These are phyloP conservation scores for Thalassia testudinum DNA, from an alignment of 116 monocot genomes.

Conservation along the genomic window DNA sequence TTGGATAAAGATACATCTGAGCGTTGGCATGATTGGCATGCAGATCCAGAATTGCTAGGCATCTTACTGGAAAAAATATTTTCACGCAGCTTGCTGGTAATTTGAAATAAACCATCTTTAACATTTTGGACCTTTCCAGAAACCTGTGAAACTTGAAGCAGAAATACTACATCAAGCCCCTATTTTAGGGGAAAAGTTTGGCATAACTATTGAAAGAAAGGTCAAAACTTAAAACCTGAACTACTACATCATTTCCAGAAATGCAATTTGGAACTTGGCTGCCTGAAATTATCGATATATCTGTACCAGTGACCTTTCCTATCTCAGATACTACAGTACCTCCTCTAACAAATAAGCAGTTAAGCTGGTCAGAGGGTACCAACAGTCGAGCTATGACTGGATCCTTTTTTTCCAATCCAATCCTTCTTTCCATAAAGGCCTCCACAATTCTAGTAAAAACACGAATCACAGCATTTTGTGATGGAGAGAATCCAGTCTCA, in stretches of 20 bases:
- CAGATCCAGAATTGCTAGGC: background rate
- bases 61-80: conserved; percentile 2
- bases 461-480: conserved; percentile 10
- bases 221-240: conserved; percentile 2
- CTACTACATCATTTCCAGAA: conserved; percentile 9
- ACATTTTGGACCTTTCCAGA: conserved; percentile 8
- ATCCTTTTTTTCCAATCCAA: background rate
- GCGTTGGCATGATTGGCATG: background rate
- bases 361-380: conserved; percentile 3
- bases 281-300: conserved; percentile 1
- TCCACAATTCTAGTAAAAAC: conserved; percentile 6
- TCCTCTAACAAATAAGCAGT: conserved; percentile 10
- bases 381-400: conserved; percentile 4
- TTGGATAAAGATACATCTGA: too few relatives aligned
- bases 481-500: conserved; percentile 1
- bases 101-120: conserved; percentile 9
- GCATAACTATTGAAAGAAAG: too few relatives aligned
- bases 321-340: conserved; percentile 10
- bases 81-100: conserved; percentile 10
- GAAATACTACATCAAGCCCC: too few relatives aligned
- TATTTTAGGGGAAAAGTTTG: too few relatives aligned
- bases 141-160: background rate
- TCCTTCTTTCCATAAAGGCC: conserved; percentile 4
- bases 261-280: conserved; percentile 11
- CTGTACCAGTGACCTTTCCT: conserved; percentile 5